These are phyloP conservation scores for Musa acuminata DNA, from an alignment of 176 grass and related monocot genomes.

Conservation along the genomic window DNA sequence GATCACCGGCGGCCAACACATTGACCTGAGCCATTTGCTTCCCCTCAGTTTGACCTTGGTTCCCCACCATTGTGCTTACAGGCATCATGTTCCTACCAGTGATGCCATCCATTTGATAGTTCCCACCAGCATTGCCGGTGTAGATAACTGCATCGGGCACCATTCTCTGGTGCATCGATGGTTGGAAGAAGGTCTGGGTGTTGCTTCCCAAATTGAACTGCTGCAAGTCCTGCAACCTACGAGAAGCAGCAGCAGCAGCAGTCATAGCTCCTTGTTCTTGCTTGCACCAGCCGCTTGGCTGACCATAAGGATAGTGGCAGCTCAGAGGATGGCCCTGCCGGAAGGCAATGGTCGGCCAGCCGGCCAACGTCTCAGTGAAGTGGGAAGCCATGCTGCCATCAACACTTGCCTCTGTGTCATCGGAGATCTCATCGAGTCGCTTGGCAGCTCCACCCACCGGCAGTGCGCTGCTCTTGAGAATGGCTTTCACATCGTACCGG, in stretches of 20 bases:
- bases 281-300: constrained; percentile 44
- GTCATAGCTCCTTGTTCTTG: constrained; percentile 43
- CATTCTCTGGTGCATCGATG: constrained; percentile 19
- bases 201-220: constrained; percentile 17
- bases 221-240: constrained; percentile 36
- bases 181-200: constrained; percentile 51
- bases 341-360: constrained; percentile 31
- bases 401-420: constrained; percentile 23
- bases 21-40: constrained; percentile 1
- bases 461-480: constrained; percentile 49
- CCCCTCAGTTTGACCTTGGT: constrained; percentile 21
- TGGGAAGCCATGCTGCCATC: constrained; percentile 21
- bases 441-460: constrained; percentile 37
- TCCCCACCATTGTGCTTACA: constrained; percentile 26
- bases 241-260: constrained; percentile 24
- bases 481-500: constrained; percentile 67
- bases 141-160: constrained; percentile 19
- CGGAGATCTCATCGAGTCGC: constrained; percentile 36
- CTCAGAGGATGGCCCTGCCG: constrained; percentile 21
- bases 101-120: constrained; percentile 5
- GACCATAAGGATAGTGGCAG: constrained; percentile 23
- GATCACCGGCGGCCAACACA: constrained; percentile 7
- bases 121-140: background rate
- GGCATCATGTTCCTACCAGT: constrained; percentile 32
- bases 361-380: constrained; percentile 19